Evolutionary conservation across 306 rosid species (phyloP), one percentile per base, ranked within the genome.

Genomic region (Quercus robur): DNA sequence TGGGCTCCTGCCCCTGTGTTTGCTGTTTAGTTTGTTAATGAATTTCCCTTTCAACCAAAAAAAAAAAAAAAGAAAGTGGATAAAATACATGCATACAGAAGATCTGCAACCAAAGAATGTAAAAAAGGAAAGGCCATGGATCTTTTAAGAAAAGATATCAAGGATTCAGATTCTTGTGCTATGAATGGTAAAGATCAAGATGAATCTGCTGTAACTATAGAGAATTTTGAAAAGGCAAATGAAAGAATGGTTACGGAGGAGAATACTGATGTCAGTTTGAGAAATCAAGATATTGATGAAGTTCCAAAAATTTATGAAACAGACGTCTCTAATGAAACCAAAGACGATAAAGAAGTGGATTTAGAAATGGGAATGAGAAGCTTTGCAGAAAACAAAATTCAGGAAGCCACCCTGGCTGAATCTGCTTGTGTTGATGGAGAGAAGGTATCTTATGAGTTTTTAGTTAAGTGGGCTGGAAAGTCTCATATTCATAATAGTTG

Each of bases 391-490:
- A 81, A 84, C 75, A 88, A 89, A 83, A 86, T 75, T 84, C 87
- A 80, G 81, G 87, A 84, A 75, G 84, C 91, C 77, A 79, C 86
- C 20, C 63, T 78, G 67, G 87, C 81, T 79, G 92, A 85, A 81
- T 21, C 23, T 21, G 23, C 23, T 21, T 21, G 23, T 21, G 23
- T 21, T 21, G 23, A 21, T 21, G 23, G 23, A 21, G 23, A 21
- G 23, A 21, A 21, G 23, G 23, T 21, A 21, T 21, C 23, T 21
- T 21, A 21, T 87, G 99, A 93, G 56, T 91, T 89, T 84, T 84
- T 93, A 78, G 93, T 96, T 41, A 96, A 96, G 88, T 96, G 99
- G 99, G 97, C 85, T 28, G 99, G 99, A 77, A 93, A 88, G 82
- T 96, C 99, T 74, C 86, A 96, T 87, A 79, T 96, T 84, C 99